Conservation (phyloP, 371 early-diverging fungal genomes). For the Apophysomyces elegans region DNA sequence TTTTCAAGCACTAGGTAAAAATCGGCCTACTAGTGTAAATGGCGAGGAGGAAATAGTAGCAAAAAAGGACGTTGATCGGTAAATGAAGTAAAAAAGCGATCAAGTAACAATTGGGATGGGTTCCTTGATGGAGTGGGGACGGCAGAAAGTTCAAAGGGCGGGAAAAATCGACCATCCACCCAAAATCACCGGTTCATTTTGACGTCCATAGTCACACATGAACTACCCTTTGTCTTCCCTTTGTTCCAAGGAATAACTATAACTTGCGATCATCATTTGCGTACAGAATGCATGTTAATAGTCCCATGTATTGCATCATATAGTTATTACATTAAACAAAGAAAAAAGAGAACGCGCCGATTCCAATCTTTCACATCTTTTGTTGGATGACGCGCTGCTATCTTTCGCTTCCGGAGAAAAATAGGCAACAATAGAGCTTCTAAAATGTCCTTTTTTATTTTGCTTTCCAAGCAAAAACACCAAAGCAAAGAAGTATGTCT, state of each 20-base stretch:
- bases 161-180: neutral
- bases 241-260: neutral
- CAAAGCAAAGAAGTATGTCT: neutral
- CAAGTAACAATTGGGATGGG: slow-evolving; percentile 5
- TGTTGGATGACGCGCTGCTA: no score
- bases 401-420: no score
- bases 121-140: slow-evolving; percentile 12
- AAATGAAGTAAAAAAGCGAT: slow-evolving; percentile 6
- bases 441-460: no score
- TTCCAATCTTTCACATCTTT: no score
- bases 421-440: no score
- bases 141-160: slow-evolving; percentile 10
- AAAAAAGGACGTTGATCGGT: neutral
- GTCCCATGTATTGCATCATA: neutral
- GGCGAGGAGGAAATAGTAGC: neutral
- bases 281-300: neutral
- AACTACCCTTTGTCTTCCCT: neutral
- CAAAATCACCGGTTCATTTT: slow-evolving; percentile 9
- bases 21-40: slow-evolving; percentile 3
- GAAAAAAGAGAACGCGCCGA: no score
- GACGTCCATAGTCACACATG: slow-evolving; percentile 9
- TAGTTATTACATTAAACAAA: no score
- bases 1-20: neutral
- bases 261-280: neutral
- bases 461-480: neutral